Conservation (phyloP, 139 green algal species). For the Volvox africanus region DNA sequence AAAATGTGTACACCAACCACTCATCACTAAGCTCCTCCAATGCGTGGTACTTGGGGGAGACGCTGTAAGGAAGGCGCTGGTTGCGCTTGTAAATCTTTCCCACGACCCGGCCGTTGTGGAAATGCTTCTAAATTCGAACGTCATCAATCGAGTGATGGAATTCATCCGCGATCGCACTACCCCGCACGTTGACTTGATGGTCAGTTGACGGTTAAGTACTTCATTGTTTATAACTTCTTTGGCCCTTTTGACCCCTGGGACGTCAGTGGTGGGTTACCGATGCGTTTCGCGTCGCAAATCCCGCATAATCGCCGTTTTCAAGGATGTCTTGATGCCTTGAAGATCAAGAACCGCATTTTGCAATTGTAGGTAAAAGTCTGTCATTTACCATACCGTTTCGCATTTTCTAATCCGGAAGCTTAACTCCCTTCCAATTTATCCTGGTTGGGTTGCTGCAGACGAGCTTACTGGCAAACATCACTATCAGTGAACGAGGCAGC, state of each 20-base stretch:
- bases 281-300: no score
- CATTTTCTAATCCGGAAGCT: no score
- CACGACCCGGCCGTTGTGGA: constrained; percentile 52
- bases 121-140: constrained; percentile 65
- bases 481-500: constrained; percentile 68
- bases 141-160: constrained; percentile 68
- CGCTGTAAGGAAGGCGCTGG: constrained; percentile 51
- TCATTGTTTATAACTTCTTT: no score
- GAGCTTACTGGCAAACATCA: constrained; percentile 89
- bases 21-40: constrained; percentile 69
- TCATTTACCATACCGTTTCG: no score
- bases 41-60: constrained; percentile 45
- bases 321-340: no score
- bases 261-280: no score
- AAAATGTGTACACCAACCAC: background rate
- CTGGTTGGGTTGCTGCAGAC: constrained; percentile 21
- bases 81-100: constrained; percentile 82
- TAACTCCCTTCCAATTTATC: no score
- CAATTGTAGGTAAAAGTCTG: no score
- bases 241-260: no score
- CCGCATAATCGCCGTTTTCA: no score
- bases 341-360: no score
- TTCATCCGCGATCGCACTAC: constrained; percentile 69
- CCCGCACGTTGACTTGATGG: constrained; percentile 65
- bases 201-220: constrained; percentile 43